Evolutionary conservation across 257 asterid species (phyloP), one percentile per base, ranked within the genome.

Genomic region (Gynochthodes officinalis): DNA sequence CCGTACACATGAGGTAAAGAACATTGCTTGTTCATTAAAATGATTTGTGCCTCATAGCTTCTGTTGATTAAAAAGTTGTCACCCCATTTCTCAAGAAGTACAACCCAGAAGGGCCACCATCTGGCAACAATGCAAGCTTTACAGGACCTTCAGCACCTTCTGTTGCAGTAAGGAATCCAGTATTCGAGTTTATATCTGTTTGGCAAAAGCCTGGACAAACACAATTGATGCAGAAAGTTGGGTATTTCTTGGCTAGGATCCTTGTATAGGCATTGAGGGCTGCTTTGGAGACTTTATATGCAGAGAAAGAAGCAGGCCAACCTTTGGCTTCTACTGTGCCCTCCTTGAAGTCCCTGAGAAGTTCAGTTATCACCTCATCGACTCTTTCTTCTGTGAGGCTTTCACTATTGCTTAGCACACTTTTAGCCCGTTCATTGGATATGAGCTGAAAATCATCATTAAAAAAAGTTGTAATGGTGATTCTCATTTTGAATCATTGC

Each of bases 251-350:
- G 68, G 81, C 79, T 16, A 82, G 4, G 73, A 82, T 54, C 40
- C 86, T 71, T 55, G 81, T 78, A 21, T 82, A 73, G 3, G 81
- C 79, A 72, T 82, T 82, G 13, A 75, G 39, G 39, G 81, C 78
- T 1, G 78, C 72, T 62, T 82, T 82, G 15, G 83, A 78, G n/a
- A 82, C 68, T 69, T 40, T 75, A 40, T 82, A 82, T 33, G 83
- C 79, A 9, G 83, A 23, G 19, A 63, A 4, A 27, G 23, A 5
- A 5, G 30, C 9, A 23, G 86, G 80, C 86, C 85, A 82, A 14
- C 77, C 75, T 35, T 75, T 72, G 37, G 75, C 69, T 71, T 78
- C 25, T 37, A 64, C 28, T 19, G 62, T 21, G 13, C 71, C 74
- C 1, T 82, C 79, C n/a, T 72, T 72, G 27, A 62, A 62, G 60